Base-by-base conservation (phyloP, 805 yeast species). In the Saturnispora quitensis region DNA sequence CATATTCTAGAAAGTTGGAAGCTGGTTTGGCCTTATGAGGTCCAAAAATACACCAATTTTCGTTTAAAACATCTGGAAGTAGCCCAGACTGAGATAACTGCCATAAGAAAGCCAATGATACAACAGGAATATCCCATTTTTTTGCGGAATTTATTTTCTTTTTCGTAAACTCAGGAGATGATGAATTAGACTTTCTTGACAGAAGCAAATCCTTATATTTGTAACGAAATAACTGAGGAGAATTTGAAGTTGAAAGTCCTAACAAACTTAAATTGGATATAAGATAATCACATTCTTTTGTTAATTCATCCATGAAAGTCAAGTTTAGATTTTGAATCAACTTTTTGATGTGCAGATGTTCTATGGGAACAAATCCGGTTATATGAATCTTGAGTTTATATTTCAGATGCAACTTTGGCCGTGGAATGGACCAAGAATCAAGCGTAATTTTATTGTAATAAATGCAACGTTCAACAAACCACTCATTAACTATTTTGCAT, bases 101-200 rank as follows among this genome's bases (percentile, higher is more conserved):
- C 78, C 84, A 80, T 4, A 82, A 50, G 55, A 71, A 82, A 0
- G 78, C 75, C 2, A 76, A 53, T 0, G 84, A 74, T 0, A 79
- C 75, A n/a, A 82, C 74, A 0, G 87, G 86, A 12, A 81, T 73
- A 31, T 65, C 60, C 78, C 84, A 77, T 33, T 67, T 66, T 53
- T 78, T 78, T 1, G 85, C 82, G 33, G 84, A 85, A 48, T 68
- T 67, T 45, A 82, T 72, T 57, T 82, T 82, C 52, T 72, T 76
- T 50, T 70, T 75, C 3, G 83, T 72, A 10, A 51, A 33, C 20
- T 40, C 47, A 4, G 35, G 45, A 1, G 82, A 71, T 2, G 56
- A 55, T 6, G 18, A 28, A 3, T 33, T 27, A 0, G 62, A 47
- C 2, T 55, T 43, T 4, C 51, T 47, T 1, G 52, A 45, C 13